Evolutionary conservation across 2,329 filamentous ascomycete genomes (phyloP).

Genomic region (Ophiocordyceps robertsii): DNA sequence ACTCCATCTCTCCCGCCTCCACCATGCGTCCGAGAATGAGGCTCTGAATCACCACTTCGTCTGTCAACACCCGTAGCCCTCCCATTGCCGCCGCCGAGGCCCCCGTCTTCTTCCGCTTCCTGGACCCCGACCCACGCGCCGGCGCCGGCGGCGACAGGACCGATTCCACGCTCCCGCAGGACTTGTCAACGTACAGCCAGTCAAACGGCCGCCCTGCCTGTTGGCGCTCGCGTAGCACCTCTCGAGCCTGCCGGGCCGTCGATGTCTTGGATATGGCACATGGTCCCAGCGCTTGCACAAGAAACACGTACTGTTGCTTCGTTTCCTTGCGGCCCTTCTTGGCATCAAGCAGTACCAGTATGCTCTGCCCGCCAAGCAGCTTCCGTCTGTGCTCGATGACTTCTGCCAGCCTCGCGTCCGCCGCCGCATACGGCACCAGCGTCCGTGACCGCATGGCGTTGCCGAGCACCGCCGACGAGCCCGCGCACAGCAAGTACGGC

Average conservation of each 20-base stretch:
- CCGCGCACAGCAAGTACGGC: slow-evolving; percentile 74
- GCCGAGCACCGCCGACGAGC: slow-evolving; percentile 62
- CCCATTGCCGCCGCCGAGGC: slow-evolving; percentile 20
- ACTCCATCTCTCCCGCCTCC: slow-evolving; percentile 38
- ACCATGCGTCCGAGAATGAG: slow-evolving; percentile 73
- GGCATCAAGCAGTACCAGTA: slow-evolving; percentile 54
- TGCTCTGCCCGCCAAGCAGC: slow-evolving; percentile 48
- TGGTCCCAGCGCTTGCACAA: slow-evolving; percentile 68
- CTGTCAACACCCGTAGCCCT: slow-evolving; percentile 55
- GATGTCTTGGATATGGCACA: slow-evolving; percentile 47
- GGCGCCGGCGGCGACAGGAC: slow-evolving; percentile 30
- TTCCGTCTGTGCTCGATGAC: slow-evolving; percentile 47
- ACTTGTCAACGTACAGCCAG: slow-evolving; percentile 68
- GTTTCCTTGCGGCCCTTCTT: slow-evolving; percentile 47
- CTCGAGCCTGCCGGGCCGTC: slow-evolving; percentile 51
- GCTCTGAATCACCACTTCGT: slow-evolving; percentile 86
- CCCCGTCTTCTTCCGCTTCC: slow-evolving; percentile 24
- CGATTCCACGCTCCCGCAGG: slow-evolving; percentile 37
- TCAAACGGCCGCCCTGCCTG: slow-evolving; percentile 41
- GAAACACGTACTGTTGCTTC: slow-evolving; percentile 63
- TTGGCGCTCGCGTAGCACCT: slow-evolving; percentile 38
- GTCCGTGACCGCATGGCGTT: slow-evolving; percentile 66
- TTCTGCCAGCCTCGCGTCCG: slow-evolving; percentile 38
- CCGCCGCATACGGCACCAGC: slow-evolving; percentile 46
- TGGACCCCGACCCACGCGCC: slow-evolving; percentile 14